Evolutionary conservation across 129 eudicot species (phyloP), one percentile per base, ranked within the genome.

Genomic region (Flaveria brownii): DNA sequence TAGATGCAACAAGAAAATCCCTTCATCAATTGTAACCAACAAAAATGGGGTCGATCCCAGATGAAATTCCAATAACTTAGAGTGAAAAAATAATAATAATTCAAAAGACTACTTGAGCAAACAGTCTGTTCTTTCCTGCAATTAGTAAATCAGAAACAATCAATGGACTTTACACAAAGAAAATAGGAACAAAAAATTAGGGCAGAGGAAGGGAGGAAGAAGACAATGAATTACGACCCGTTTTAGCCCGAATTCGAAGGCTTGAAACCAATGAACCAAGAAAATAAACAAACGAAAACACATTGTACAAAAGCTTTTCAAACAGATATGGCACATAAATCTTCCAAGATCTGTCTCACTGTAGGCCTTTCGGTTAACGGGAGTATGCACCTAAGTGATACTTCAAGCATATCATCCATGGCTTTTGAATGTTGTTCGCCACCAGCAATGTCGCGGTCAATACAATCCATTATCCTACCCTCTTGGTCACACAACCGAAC

Each of bases 331-430:
- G 86, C 85, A 76, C 88, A 75, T 76, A 95, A 80, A 75, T 95
- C 91, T 77, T 91, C 96, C 81, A 83, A 83, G 66, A 95, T 85
- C 72, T 95, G 99, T 82, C 95, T 83, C 74, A 91, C 90, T 74
- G 83, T 85, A 49, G 99, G 99, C 87, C 99, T 86, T 83, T 91
- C 94, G 68, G 91, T 91, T 82, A 88, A 88, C 42, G 97, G 95
- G 57, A 91, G 92, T 80, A 95, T 91, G 78, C 99, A 95, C 82
- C 92, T 75, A 11, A 95, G 76, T 36, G 99, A 95, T 13, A 95
- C 86, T 3, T 87, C 96, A 16, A 95, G 97, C 87, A 91, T 57
- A 3, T 95, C 97, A 36, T 95, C 92, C 99, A 95, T 95, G 9
- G 87, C 97, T 81, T 75, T 92, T 68, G 84, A 80, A 36, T 88